A percentile compares a stretch with the other conserved stretches of the same genome.
phyloP scores from a whole-genome alignment of 192 early-diverging fungal genomes.

The Backusella tarrabulga region DNA sequence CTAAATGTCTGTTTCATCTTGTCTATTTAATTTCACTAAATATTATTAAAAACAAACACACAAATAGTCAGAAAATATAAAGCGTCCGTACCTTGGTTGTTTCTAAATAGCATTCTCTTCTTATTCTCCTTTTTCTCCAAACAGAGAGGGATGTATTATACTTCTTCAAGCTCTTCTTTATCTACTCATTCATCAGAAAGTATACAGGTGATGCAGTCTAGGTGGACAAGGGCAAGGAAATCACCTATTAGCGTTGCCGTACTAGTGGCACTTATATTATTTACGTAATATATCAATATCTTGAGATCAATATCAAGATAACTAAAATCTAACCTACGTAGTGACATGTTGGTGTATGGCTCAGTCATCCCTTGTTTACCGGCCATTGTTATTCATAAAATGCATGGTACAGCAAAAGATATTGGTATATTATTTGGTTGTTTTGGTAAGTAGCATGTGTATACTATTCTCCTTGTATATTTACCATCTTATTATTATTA shows the following conservation, averaged over 20 bases:
- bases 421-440: conserved; percentile 5
- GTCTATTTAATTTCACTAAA: not conserved
- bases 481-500: not conserved
- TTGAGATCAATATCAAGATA: not conserved
- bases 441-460: not conserved
- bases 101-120: not conserved
- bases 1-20: not conserved
- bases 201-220: not conserved
- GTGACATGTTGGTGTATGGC: not conserved
- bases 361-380: not conserved
- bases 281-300: not conserved
- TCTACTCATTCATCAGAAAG: not conserved
- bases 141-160: not conserved
- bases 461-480: not conserved
- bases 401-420: not conserved
- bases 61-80: not conserved
- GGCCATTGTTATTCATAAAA: not conserved
- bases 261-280: not conserved
- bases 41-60: not conserved
- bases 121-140: not conserved
- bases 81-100: not conserved
- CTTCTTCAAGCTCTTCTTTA: not conserved
- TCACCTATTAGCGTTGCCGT: not conserved
- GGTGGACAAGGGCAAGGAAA: not conserved
- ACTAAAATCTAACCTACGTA: not conserved